Base-by-base conservation (phyloP, 2,329 filamentous ascomycete genomes). In the Westerdykella sp. region DNA sequence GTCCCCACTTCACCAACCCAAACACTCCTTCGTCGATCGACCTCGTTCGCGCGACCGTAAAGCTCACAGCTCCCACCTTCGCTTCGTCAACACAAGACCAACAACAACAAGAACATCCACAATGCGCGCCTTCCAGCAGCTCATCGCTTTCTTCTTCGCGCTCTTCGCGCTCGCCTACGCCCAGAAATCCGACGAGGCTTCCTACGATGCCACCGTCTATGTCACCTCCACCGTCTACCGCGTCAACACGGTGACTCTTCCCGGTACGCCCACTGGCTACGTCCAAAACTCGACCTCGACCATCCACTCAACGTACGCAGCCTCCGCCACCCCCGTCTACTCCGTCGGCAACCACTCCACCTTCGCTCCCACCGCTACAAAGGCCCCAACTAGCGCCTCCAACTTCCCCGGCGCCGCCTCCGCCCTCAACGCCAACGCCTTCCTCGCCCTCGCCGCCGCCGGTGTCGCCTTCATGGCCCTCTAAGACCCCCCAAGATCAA, bases 171-270 rank as follows among this genome's bases (percentile, higher is more conserved):
- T 57, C 47, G 61, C 56, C 38, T 48, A 58, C 43, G 63, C 63
- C 42, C 48, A 55, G 41, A 53, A 46, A 10, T 28, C 25, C 7
- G 32, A 55, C 16, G 30, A 41, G 40, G 44, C 50, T 23, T 48
- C 45, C 23, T 63, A 63, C 47, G 61, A 65, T 39, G 50, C 63
- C 13, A 67, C 64, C 48, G 59, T 63, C 57, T 66, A 63, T 47
- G 42, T 64, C 41, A 66, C 64, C 44, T 59, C 55, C 13, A 68
- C 65, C 48, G 54, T 68, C 55, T 61, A 62, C 53, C 60, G 56
- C 48, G 56, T 67, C 54, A 62, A 65, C 60, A 66, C 65, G 40
- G 55, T 66, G 53, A 67, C 65, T 39, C 47, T 57, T 42, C 58
- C 59, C 14, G 54, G 59, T 52, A 57, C 57, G 9, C 49, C 60